phyloP scores from a whole-genome alignment of 202 grass and related monocot genomes.

The Setaria italica region DNA sequence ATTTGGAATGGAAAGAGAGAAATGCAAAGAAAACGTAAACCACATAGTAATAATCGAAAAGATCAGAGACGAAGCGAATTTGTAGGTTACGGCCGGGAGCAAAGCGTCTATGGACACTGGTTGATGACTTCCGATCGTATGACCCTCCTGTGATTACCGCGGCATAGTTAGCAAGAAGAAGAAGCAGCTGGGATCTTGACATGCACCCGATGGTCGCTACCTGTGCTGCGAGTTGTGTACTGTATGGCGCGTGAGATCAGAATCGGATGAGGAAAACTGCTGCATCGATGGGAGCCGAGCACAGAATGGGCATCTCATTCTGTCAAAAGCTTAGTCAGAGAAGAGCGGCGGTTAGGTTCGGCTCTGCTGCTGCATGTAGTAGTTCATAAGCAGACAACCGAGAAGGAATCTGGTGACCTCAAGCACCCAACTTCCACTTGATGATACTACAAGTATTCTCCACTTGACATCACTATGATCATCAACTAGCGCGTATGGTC shows the following conservation, averaged over 20 bases:
- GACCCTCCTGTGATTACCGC: too few species aligned
- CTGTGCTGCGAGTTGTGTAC: too few species aligned
- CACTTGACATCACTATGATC: neutral
- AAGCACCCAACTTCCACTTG: neutral
- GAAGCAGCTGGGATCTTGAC: too few species aligned
- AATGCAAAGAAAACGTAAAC: too few species aligned
- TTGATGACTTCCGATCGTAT: too few species aligned
- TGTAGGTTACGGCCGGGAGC: too few species aligned
- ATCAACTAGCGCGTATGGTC: neutral
- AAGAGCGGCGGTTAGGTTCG: neutral
- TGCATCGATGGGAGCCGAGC: neutral
- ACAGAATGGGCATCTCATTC: constrained; percentile 4
- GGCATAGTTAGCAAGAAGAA: too few species aligned
- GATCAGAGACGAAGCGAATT: too few species aligned
- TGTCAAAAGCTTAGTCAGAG: constrained; percentile 21
- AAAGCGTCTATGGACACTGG: too few species aligned
- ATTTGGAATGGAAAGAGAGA: too few species aligned
- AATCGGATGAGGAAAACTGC: neutral
- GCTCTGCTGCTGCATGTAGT: neutral
- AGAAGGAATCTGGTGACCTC: constrained; percentile 26
- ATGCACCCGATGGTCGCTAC: too few species aligned
- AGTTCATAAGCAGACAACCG: neutral
- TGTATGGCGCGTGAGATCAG: neutral
- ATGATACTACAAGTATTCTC: neutral
- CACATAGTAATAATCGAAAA: too few species aligned